These are phyloP conservation scores for Ceratocystis alfenasii DNA, from an alignment of 2,329 filamentous ascomycete species.

Conservation along the genomic window DNA sequence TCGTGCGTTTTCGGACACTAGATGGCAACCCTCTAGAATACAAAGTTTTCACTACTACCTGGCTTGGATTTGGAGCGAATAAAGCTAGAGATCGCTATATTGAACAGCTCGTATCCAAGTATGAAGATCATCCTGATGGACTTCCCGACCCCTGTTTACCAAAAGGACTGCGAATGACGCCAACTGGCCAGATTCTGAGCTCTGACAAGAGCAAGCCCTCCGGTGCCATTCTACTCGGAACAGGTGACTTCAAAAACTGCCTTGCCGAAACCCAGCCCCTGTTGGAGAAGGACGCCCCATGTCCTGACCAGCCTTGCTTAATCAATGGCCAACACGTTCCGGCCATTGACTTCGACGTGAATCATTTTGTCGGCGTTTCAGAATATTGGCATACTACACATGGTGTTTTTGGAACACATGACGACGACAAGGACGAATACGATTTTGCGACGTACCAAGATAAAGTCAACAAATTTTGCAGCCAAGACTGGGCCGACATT, in stretches of 20 bases:
- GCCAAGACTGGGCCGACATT: constrained; percentile 68
- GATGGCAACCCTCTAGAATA: constrained; percentile 70
- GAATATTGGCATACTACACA: constrained; percentile 99
- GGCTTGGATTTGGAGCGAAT: constrained; percentile 95
- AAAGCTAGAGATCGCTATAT: constrained; percentile 79
- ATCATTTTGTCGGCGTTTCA: constrained; percentile 94
- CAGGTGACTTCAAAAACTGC: constrained; percentile 78
- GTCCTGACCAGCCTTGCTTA: constrained; percentile 71
- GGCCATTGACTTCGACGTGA: constrained; percentile 91
- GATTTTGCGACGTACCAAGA: constrained; percentile 69
- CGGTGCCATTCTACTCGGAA: constrained; percentile 55
- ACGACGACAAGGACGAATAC: constrained; percentile 52
- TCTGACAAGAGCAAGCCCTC: constrained; percentile 30
- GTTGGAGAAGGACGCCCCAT: constrained; percentile 78
- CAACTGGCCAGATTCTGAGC: constrained; percentile 51
- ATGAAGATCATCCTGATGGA: constrained; percentile 48
- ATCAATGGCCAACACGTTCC: constrained; percentile 86
- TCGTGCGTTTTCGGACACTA: constrained; percentile 72
- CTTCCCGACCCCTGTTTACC: constrained; percentile 88
- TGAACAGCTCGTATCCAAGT: constrained; percentile 58
- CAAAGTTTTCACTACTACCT: constrained; percentile 86
- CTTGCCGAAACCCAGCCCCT: constrained; percentile 70
- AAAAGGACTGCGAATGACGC: constrained; percentile 57
- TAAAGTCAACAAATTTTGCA: constrained; percentile 74
- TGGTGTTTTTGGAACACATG: constrained; percentile 56